Percentiles rank a stretch among this genome's conserved stretches.
These are phyloP conservation scores for Fraxinus greggii DNA, from an alignment of 305 asterid genomes.

Conservation along the genomic window DNA sequence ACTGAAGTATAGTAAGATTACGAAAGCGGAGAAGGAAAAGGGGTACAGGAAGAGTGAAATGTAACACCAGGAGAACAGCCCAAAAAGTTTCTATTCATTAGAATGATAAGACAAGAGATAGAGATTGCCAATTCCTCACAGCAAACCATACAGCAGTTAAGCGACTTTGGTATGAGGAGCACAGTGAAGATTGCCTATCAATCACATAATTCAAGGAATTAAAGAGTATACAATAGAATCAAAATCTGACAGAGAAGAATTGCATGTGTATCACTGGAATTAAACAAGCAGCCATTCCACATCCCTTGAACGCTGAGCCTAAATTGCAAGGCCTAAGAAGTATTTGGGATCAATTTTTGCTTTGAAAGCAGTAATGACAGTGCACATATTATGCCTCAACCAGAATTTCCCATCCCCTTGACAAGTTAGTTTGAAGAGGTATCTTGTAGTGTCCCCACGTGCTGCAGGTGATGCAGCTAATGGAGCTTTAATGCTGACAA, in stretches of 20 bases:
- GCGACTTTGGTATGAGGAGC: not conserved
- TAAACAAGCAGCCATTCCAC: not conserved
- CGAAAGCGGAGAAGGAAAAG: not conserved
- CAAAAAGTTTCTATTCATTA: not conserved
- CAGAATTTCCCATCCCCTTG: not conserved
- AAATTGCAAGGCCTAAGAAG: not conserved
- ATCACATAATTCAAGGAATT: not conserved
- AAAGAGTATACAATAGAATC: not conserved
- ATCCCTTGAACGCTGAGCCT: not conserved
- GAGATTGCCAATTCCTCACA: not conserved
- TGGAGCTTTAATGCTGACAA: not conserved
- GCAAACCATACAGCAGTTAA: not conserved
- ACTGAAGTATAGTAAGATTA: not conserved
- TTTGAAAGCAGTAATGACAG: not conserved
- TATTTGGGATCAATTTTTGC: not conserved
- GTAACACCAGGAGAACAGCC: not conserved
- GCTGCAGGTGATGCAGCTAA: not conserved
- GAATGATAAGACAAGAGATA: not conserved
- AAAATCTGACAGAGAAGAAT: not conserved
- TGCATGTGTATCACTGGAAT: not conserved
- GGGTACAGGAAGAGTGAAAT: not conserved
- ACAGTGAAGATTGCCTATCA: not conserved
- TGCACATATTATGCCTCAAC: not conserved
- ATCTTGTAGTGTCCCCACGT: not conserved
- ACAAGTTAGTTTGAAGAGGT: not conserved